Conservation (phyloP, 345 rosid genomes). For the Syzygium aromaticum region DNA sequence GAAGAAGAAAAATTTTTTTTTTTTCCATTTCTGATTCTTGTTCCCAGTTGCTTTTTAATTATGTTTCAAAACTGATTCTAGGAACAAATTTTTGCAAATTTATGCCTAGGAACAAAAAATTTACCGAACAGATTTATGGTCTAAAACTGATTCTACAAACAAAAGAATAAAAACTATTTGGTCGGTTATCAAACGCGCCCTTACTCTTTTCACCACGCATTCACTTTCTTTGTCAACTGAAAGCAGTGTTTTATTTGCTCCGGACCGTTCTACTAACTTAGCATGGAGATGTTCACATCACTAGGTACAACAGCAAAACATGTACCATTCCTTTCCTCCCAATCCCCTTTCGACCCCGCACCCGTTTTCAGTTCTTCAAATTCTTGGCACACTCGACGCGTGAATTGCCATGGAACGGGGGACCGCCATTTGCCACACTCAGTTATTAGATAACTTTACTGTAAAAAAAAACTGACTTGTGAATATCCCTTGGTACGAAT, state of each 20-base stretch:
- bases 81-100: too few relatives aligned
- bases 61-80: too few relatives aligned
- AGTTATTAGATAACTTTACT: neutral
- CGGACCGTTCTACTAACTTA: neutral
- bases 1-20: too few relatives aligned
- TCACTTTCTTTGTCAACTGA: neutral
- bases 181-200: too few relatives aligned
- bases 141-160: too few relatives aligned
- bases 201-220: neutral
- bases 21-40: too few relatives aligned
- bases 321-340: neutral
- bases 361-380: neutral
- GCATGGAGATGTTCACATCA: neutral
- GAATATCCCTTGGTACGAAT: neutral
- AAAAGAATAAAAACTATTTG: too few relatives aligned
- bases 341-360: neutral
- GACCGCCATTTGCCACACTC: neutral
- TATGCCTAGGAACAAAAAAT: too few relatives aligned
- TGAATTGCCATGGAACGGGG: neutral
- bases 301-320: neutral
- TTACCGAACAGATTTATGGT: too few relatives aligned
- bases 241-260: neutral
- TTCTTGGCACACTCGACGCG: neutral
- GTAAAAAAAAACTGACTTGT: neutral
- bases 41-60: too few relatives aligned